Percentiles rank a stretch among this genome's conserved stretches.
Evolutionary conservation across 257 asterid genomes (phyloP).

Genomic region (Osmanthus fragrans): DNA sequence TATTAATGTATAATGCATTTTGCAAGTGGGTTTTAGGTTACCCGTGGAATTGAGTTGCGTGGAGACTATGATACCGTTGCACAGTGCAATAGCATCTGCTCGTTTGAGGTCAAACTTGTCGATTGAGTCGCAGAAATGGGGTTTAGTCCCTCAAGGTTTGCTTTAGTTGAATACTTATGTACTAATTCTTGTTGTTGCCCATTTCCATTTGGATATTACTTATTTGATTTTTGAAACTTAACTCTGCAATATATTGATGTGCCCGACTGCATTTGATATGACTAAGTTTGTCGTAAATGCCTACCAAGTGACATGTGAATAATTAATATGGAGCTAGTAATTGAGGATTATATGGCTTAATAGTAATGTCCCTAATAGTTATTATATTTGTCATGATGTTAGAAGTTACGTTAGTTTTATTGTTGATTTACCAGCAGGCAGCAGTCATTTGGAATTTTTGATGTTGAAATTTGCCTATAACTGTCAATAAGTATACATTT

Average conservation of each 20-base stretch:
- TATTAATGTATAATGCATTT: neutral
- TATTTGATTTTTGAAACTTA: slow-evolving; percentile 1
- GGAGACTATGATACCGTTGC: slow-evolving; percentile 61
- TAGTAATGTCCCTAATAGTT: neutral
- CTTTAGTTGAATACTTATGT: slow-evolving; percentile 2
- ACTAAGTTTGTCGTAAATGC: neutral
- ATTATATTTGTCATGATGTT: neutral
- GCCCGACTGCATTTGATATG: neutral
- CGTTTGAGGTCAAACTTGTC: slow-evolving; percentile 55
- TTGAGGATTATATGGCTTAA: neutral
- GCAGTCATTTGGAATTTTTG: neutral
- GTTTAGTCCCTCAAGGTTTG: slow-evolving; percentile 65
- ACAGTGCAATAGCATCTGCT: slow-evolving; percentile 65
- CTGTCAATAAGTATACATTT: too few relatives aligned
- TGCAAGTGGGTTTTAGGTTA: slow-evolving; percentile 37
- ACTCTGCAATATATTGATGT: neutral
- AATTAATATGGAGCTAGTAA: neutral
- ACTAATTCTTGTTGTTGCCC: neutral
- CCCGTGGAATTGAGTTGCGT: slow-evolving; percentile 61
- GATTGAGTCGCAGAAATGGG: slow-evolving; percentile 52
- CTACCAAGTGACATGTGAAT: neutral
- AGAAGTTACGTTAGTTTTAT: neutral
- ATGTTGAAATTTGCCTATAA: neutral
- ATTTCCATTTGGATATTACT: neutral
- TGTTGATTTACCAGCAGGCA: neutral